A percentile compares a stretch with the other conserved stretches of the same genome.
Conservation (phyloP, 495 filamentous ascomycete species). For the Neurospora sp. region DNA sequence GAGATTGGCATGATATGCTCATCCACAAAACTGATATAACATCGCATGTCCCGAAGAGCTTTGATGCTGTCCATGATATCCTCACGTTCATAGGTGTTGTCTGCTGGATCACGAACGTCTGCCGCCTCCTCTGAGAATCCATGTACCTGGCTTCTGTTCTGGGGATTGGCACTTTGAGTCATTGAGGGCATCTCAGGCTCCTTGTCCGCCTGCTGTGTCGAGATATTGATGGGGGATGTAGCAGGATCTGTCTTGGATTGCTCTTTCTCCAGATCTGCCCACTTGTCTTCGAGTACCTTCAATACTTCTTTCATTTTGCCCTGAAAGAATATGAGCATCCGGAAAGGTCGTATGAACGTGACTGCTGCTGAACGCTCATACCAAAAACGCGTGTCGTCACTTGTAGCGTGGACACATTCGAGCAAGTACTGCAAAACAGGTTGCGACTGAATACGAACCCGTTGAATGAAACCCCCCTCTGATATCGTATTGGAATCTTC, state of each 20-base stretch:
- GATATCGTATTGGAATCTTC: conserved; percentile 1
- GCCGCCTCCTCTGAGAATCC: not conserved
- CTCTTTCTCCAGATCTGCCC: conserved; percentile 21
- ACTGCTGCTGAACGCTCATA: not conserved
- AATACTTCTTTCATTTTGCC: conserved; percentile 26
- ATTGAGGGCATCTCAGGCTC: no score
- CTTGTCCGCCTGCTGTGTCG: not conserved
- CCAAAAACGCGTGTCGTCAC: not conserved
- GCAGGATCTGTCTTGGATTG: conserved; percentile 16
- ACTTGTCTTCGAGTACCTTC: conserved; percentile 25
- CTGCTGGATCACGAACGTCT: not conserved
- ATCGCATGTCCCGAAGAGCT: conserved; percentile 23
- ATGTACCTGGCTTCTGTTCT: no score
- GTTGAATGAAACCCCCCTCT: conserved; percentile 18
- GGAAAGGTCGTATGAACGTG: conserved; percentile 31
- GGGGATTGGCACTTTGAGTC: no score
- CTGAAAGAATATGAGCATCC: conserved; percentile 28
- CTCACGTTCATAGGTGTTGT: conserved; percentile 16
- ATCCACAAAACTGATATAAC: conserved; percentile 28
- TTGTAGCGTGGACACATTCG: conserved; percentile 15
- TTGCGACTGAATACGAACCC: conserved; percentile 32
- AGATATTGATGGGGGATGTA: not conserved
- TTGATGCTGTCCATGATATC: conserved; percentile 20
- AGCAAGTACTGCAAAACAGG: conserved; percentile 14
- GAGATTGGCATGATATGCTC: conserved; percentile 23